Conservation (phyloP, 352 stramenopile genomes). For the Elongisporangium senticosum region DNA sequence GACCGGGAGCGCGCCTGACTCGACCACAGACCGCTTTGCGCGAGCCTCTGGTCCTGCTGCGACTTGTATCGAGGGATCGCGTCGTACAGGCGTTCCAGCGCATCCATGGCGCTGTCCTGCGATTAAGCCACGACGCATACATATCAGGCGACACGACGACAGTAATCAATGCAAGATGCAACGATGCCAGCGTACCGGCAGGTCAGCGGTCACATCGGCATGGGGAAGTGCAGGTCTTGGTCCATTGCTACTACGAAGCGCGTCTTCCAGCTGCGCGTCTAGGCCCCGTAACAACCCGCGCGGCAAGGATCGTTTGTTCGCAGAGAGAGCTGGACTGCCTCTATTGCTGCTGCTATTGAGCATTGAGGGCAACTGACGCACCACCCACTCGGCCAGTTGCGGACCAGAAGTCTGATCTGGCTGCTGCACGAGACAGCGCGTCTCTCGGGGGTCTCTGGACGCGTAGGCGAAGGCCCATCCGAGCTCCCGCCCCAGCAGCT, state of each 20-base stretch:
- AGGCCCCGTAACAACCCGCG: constrained; percentile 8
- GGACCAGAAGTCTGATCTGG: constrained; percentile 12
- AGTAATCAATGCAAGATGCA: background rate
- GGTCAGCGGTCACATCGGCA: background rate
- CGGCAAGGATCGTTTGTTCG: background rate
- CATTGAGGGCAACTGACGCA: constrained; percentile 19
- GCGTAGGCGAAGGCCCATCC: constrained; percentile 49
- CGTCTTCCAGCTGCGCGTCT: constrained; percentile 35
- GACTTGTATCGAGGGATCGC: constrained; percentile 37
- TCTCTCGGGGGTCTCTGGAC: constrained; percentile 27
- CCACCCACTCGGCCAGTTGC: constrained; percentile 39
- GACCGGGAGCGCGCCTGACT: constrained; percentile 19
- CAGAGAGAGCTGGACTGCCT: constrained; percentile 1
- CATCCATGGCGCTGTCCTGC: constrained; percentile 5
- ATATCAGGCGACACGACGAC: background rate
- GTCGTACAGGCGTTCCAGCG: constrained; percentile 44
- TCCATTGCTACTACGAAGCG: constrained; percentile 13
- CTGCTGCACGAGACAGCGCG: constrained; percentile 44
- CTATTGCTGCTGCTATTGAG: constrained; percentile 1
- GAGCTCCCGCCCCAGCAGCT: constrained; percentile 24
- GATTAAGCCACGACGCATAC: background rate
- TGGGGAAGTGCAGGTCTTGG: constrained; percentile 1
- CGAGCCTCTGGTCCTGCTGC: background rate
- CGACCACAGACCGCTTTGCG: constrained; percentile 13
- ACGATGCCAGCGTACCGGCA: background rate